phyloP scores from a whole-genome alignment of 2,329 filamentous ascomycete species.

The Exophiala sp. region DNA sequence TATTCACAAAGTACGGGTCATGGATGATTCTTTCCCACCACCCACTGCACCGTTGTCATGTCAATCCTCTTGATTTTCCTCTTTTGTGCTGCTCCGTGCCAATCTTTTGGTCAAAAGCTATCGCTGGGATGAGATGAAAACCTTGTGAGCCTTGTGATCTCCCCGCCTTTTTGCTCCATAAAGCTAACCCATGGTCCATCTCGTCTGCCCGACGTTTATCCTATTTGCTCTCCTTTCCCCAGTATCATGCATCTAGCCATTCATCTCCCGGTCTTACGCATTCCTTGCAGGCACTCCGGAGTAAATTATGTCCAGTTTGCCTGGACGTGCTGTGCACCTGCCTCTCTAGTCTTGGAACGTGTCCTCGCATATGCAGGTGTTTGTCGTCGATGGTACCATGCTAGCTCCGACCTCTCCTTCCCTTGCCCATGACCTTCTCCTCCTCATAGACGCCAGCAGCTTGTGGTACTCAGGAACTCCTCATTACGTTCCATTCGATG shows the following conservation, averaged over 20 bases:
- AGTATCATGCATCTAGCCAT: no score
- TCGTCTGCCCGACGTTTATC: conserved; percentile 12
- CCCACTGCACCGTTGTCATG: neutral
- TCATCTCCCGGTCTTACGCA: neutral
- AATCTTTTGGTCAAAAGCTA: neutral
- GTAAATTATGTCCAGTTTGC: neutral
- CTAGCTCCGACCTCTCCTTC: neutral
- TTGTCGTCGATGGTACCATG: neutral
- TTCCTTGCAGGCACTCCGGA: neutral
- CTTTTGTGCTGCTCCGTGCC: neutral
- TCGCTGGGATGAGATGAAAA: neutral
- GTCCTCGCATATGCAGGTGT: neutral
- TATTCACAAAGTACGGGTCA: no score
- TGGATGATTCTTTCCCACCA: neutral
- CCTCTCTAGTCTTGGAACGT: neutral
- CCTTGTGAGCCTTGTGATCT: neutral
- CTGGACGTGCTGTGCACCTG: neutral
- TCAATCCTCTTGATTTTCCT: no score
- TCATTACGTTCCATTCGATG: no score
- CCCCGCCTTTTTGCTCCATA: conserved; percentile 4
- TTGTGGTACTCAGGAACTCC: no score
- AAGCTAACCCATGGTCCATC: neutral
- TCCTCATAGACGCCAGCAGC: no score
- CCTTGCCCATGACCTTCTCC: neutral
- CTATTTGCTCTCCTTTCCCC: conserved; percentile 8